Evolutionary conservation across 306 rosid species (phyloP).

Genomic region (Malus domestica): ASM211411v1 NC_041805.1:3741001-3741500

Average conservation of each 20-base stretch:
- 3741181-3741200: slow-evolving; percentile 72
- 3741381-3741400: slow-evolving; percentile 96
- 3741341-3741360: slow-evolving; percentile 75
- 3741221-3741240: slow-evolving; percentile 95
- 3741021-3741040: slow-evolving; percentile 73
- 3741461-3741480: slow-evolving; percentile 77
- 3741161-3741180: slow-evolving; percentile 87
- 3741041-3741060: slow-evolving; percentile 98
- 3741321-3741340: slow-evolving; percentile 84
- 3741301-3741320: slow-evolving; percentile 68
- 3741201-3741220: slow-evolving; percentile 97
- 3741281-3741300: slow-evolving; percentile 99
- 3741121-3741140: slow-evolving; percentile 93
- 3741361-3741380: slow-evolving; percentile 97
- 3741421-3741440: slow-evolving; percentile 87
- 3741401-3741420: slow-evolving; percentile 83
- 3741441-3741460: slow-evolving; percentile 88
- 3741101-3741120: slow-evolving; percentile 87
- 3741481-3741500: slow-evolving; percentile 81
- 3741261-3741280: slow-evolving; percentile 93
- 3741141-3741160: slow-evolving; percentile 86
- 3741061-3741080: slow-evolving; percentile 99
- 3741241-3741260: slow-evolving; percentile 89
- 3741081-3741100: slow-evolving; percentile 95
- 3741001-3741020: background rate